These are phyloP conservation scores for Aschersonia sp. DNA, from an alignment of 2,329 filamentous ascomycete genomes.

Conservation along the genomic window DNA sequence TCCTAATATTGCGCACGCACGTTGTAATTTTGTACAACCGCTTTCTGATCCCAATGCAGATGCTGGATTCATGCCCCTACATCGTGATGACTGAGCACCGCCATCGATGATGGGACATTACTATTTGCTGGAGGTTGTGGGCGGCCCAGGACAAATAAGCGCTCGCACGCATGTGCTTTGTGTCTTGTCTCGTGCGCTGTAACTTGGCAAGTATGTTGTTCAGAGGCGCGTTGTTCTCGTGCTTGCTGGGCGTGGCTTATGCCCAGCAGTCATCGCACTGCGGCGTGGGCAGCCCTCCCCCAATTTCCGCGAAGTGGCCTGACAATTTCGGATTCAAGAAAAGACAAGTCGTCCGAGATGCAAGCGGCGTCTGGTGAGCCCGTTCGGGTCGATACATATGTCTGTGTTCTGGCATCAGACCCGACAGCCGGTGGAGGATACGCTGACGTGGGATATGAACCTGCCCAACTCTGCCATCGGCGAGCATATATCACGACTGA, in stretches of 20 bases:
- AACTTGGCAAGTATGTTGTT: not conserved
- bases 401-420: constrained; percentile 1
- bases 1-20: too few relatives aligned
- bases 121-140: too few relatives aligned
- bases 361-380: not conserved
- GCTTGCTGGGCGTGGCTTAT: not conserved
- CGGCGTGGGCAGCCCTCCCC: not conserved
- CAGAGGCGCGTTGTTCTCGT: not conserved
- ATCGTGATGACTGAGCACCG: too few relatives aligned
- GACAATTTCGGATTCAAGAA: not conserved
- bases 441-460: not conserved
- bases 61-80: too few relatives aligned
- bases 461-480: too few relatives aligned
- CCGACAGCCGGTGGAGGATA: not conserved
- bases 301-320: not conserved
- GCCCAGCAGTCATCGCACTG: not conserved
- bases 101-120: too few relatives aligned
- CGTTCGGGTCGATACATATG: not conserved
- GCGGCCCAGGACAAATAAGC: too few relatives aligned
- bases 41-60: too few relatives aligned
- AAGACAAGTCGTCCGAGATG: not conserved
- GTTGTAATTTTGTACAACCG: too few relatives aligned
- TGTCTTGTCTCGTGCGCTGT: too few relatives aligned
- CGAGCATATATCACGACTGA: not conserved
- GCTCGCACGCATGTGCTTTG: too few relatives aligned